These are phyloP conservation scores for Tulasnella sp. DNA, from an alignment of 768 basidiomycete species.

Conservation along the genomic window DNA sequence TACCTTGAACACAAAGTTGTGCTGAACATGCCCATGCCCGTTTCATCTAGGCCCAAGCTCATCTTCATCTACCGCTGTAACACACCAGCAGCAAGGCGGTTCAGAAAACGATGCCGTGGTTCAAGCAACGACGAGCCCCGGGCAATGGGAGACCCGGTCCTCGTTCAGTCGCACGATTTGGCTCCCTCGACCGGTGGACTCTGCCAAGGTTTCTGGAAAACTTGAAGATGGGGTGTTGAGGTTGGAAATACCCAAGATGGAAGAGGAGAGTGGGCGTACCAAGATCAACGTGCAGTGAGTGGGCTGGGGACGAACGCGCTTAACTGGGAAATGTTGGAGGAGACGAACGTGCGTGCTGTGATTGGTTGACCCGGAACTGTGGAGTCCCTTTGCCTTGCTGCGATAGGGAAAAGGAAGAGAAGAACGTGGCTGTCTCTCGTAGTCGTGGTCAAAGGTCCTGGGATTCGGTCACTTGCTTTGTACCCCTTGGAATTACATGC, in stretches of 20 bases:
- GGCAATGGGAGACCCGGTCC: conserved; percentile 14
- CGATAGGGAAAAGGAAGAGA: neutral
- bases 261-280: neutral
- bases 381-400: neutral
- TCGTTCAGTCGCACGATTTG: conserved; percentile 22
- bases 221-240: conserved; percentile 23
- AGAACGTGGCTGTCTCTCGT: neutral
- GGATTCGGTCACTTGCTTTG: neutral
- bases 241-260: conserved; percentile 22
- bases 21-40: neutral
- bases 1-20: neutral
- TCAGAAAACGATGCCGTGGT: too few species aligned
- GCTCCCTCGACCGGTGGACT: conserved; percentile 21
- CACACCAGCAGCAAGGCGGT: neutral
- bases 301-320: neutral
- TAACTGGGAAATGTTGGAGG: neutral
- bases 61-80: neutral
- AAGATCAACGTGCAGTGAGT: conserved; percentile 5
- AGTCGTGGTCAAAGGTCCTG: neutral
- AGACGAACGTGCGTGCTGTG: neutral
- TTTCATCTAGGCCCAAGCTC: neutral
- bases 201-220: conserved; percentile 18
- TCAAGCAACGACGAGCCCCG: too few species aligned
- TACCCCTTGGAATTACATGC: neutral
- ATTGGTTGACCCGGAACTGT: neutral